Base-by-base conservation (phyloP, 257 asterid genomes). In the Anisodus tanguticus region DNA sequence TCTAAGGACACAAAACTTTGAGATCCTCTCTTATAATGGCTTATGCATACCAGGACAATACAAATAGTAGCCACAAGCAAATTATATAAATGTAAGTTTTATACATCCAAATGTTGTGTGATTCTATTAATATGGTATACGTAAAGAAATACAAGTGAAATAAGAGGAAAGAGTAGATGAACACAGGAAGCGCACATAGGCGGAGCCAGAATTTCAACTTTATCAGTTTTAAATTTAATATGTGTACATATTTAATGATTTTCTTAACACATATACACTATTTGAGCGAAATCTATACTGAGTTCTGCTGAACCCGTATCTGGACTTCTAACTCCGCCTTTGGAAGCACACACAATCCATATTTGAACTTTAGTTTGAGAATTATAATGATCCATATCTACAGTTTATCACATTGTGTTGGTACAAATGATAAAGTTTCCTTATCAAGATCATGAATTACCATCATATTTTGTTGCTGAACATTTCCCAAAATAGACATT, bases 401-500 rank as follows among this genome's bases (percentile, higher is more conserved):
- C 63, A 87, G 35, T 17, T 88, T 80, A 67, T 83, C 85, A 80
- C 92, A 90, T 9, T 90, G 84, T 66, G 87, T 88, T 72, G 90
- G 91, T 13, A 82, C 57, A 57, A 95, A 95, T 15, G 98, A 93
- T 51, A 95, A 9, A 5, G 95, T 88, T 85, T 92, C 93, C 85
- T 93, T 88, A 0, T 57, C 86, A 82, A 95, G 94, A 89, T 95
- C 97, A 90, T 95, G 97, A 59, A 93, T 70, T 64, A 94, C 95
- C 37, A 88, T 82, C 64, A 91, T 84, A 83, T 95, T 92, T 87
- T 95, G 98, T 89, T 95, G 98, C 89, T 94, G 98, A 49, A 90
- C 82, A 79, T 95, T 95, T 0, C 98, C 98, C 77, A 95, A 94
- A 2, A 95, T 93, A 4, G 98, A 95, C 93, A 95, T 90, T 64